These are phyloP conservation scores for Neoarthrinium moseri DNA, from an alignment of 2,329 filamentous ascomycete genomes.

Conservation along the genomic window DNA sequence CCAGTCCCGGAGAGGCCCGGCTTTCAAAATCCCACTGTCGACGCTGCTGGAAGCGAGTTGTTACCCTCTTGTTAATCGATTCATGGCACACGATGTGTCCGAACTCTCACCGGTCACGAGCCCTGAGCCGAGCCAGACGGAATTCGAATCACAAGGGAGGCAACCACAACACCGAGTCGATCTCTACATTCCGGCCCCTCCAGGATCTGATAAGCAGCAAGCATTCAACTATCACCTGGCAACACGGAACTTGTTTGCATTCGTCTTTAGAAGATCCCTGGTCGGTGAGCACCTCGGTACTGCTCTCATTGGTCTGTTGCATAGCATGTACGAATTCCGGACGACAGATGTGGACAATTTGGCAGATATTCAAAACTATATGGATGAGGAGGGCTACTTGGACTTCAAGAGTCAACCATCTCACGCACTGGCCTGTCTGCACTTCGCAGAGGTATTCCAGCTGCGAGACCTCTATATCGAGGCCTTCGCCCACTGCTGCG, in stretches of 20 bases:
- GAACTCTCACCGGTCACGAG: constrained; percentile 23
- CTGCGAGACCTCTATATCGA: constrained; percentile 67
- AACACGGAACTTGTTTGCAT: constrained; percentile 75
- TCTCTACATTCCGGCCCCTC: constrained; percentile 68
- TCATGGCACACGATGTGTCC: constrained; percentile 35
- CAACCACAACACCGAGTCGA: constrained; percentile 51
- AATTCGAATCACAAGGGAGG: background rate
- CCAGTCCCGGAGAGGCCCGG: constrained; percentile 63
- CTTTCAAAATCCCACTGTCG: constrained; percentile 64
- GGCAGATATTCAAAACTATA: constrained; percentile 62
- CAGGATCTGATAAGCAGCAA: constrained; percentile 49
- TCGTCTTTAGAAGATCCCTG: constrained; percentile 62
- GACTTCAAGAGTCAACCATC: constrained; percentile 64
- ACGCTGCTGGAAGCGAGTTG: constrained; percentile 58
- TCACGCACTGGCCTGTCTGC: constrained; percentile 66
- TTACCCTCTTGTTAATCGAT: constrained; percentile 56
- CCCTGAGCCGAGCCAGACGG: constrained; percentile 16
- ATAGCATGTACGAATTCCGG: constrained; percentile 64
- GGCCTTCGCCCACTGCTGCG: constrained; percentile 75
- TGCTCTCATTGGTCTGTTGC: constrained; percentile 63
- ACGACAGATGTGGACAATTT: constrained; percentile 53
- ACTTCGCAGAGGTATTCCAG: constrained; percentile 65
- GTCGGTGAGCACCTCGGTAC: constrained; percentile 66
- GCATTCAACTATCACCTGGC: constrained; percentile 64
- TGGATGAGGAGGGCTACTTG: constrained; percentile 68